Evolutionary conservation across 495 filamentous ascomycete species (phyloP), one percentile per base, ranked within the genome.

Genomic region (Hamigera avellanea): DNA sequence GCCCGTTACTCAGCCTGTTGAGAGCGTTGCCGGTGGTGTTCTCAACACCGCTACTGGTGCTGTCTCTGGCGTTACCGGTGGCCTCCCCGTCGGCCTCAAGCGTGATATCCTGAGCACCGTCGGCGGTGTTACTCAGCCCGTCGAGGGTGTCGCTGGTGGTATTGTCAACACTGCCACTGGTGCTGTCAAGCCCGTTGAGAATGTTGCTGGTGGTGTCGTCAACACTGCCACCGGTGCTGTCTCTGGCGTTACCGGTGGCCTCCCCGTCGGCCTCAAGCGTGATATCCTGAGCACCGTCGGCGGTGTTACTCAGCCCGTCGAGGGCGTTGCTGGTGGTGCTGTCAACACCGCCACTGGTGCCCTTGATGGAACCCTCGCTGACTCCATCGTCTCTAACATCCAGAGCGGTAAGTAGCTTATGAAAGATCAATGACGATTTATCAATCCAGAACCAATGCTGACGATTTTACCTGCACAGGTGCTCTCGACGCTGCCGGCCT

Each of bases 371-470:
- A 37, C 13, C 19, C 38, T 51, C 26, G 27, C 21, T 9, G 21
- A 23, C 4, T 23, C 21, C 9, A 4, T 23, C 21, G 9, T 47
- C 23, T 9, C 4, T 25, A 28, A 40, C 14, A 17, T 45, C 25
- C 34, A 48, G 37, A 32, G 23, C 23, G 45, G 49, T 40, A 35
- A 42, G 43, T 23, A 23, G 21, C 9, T 23, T 23, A n/a, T n/a
- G n/a, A 5, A 9, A 23, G 21, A 23, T 4, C 21, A 23, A 9
- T 23, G 21, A 23, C 4, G 21, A 5, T 23, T 23, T 4, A 23
- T 23, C 5, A 9, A 9, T 23, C n/a, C n/a, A n/a, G 9, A 23
- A 9, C 21, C 4, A 9, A 23, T 23, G 9, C 21, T 23, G 21
- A 23, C 9, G 9, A 4, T 4, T 9, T 9, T 5, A 23, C 21